phyloP scores from a whole-genome alignment of 2,329 filamentous ascomycete genomes.

The Fusarium zealandicum region DNA sequence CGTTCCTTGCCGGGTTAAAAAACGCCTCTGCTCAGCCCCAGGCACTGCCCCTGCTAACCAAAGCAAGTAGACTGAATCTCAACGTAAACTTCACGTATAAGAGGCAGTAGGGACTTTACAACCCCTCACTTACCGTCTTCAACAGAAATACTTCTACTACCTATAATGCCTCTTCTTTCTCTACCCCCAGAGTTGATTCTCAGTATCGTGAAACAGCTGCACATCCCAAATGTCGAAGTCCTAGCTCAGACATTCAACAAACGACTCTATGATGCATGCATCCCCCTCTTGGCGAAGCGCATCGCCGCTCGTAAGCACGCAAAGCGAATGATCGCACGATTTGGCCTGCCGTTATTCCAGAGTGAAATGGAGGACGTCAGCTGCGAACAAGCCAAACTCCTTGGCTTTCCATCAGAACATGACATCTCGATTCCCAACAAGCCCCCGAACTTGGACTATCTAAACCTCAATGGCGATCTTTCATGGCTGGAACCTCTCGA shows the following conservation, averaged over 20 bases:
- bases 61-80: too few species aligned
- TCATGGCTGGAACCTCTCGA: neutral
- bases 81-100: neutral
- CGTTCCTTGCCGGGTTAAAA: too few species aligned
- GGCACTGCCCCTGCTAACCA: too few species aligned
- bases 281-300: neutral
- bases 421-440: neutral
- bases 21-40: too few species aligned
- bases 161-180: neutral
- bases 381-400: neutral
- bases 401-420: neutral
- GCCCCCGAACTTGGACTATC: neutral
- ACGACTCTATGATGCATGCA: neutral
- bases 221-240: neutral
- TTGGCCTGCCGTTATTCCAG: neutral
- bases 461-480: slow-evolving; percentile 2
- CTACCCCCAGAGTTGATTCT: slow-evolving; percentile 6
- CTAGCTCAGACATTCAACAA: slow-evolving; percentile 2
- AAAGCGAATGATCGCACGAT: neutral
- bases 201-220: neutral
- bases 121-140: neutral
- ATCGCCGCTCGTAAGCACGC: slow-evolving; percentile 5
- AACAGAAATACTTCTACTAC: too few species aligned
- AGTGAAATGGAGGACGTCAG: neutral
- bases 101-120: neutral